These are phyloP conservation scores for Aspergillus cavernicola DNA, from an alignment of 495 filamentous ascomycete genomes.

Conservation along the genomic window DNA sequence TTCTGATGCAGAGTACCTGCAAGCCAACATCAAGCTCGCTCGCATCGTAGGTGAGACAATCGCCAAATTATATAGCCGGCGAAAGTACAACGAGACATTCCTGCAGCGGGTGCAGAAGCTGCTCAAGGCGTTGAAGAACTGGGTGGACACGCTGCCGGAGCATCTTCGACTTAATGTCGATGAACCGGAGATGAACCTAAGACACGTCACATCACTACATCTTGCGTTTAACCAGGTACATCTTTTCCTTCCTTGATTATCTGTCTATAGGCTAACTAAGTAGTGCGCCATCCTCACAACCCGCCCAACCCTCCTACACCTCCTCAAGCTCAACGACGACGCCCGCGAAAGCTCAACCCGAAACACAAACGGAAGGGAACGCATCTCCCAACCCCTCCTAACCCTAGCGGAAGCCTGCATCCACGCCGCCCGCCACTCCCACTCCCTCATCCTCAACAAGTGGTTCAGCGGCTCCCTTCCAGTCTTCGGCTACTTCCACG, in stretches of 20 bases:
- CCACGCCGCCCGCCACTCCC: conserved; percentile 28
- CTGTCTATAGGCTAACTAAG: background rate
- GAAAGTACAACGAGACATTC: conserved; percentile 43
- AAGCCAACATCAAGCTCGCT: conserved; percentile 40
- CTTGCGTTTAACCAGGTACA: conserved; percentile 38
- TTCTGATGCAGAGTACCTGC: conserved; percentile 37
- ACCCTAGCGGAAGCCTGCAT: background rate
- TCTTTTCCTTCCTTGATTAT: background rate
- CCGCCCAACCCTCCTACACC: conserved; percentile 39
- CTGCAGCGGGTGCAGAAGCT: conserved; percentile 42
- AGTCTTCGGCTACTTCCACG: conserved; percentile 44
- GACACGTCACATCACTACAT: conserved; percentile 37
- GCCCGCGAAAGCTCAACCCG: background rate
- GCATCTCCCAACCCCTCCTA: conserved; percentile 22
- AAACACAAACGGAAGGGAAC: conserved; percentile 3
- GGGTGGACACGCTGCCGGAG: conserved; percentile 42
- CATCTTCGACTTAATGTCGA: conserved; percentile 38
- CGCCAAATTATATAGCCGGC: conserved; percentile 39
- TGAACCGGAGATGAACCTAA: conserved; percentile 37
- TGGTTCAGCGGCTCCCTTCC: conserved; percentile 45
- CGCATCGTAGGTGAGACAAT: conserved; percentile 42
- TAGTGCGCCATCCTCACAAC: conserved; percentile 43
- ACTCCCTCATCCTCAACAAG: conserved; percentile 39
- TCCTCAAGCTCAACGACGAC: conserved; percentile 34
- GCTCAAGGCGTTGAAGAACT: conserved; percentile 42